A percentile compares a stretch with the other conserved stretches of the same genome.
phyloP scores from a whole-genome alignment of 2,329 filamentous ascomycete species.

The Aureobasidium mangrovei region DNA sequence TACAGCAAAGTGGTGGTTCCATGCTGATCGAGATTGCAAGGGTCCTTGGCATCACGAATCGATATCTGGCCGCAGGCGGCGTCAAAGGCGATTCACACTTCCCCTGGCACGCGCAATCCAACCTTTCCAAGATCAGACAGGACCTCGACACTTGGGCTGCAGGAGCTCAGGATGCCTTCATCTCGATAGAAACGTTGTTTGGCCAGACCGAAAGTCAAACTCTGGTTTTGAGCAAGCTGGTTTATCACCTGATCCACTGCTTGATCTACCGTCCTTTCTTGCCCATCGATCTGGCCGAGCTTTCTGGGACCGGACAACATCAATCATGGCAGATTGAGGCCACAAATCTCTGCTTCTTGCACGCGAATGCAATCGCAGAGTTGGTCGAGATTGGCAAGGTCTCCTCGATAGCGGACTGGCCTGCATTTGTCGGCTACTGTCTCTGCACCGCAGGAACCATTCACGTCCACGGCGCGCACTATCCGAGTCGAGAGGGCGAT shows the following conservation, averaged over 20 bases:
- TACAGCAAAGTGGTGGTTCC: constrained; percentile 64
- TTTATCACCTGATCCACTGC: constrained; percentile 81
- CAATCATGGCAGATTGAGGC: constrained; percentile 91
- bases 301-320: constrained; percentile 71
- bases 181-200: constrained; percentile 65
- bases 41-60: constrained; percentile 73
- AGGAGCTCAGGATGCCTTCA: constrained; percentile 70
- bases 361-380: constrained; percentile 80
- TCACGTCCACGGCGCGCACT: constrained; percentile 78
- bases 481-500: constrained; percentile 54
- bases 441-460: constrained; percentile 81
- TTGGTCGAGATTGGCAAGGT: constrained; percentile 70
- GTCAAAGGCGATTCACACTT: constrained; percentile 87
- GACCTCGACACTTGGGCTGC: constrained; percentile 80
- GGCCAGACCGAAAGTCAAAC: constrained; percentile 70
- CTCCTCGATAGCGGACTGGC: constrained; percentile 70
- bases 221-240: constrained; percentile 72
- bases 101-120: constrained; percentile 80
- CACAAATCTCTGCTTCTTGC: constrained; percentile 76
- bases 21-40: constrained; percentile 80
- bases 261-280: constrained; percentile 80
- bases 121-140: constrained; percentile 75
- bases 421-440: constrained; percentile 77
- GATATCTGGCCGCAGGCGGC: constrained; percentile 74
- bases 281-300: constrained; percentile 72